A percentile compares a stretch with the other conserved stretches of the same genome.
phyloP scores from a whole-genome alignment of 257 asterid genomes.

The Echites panduratus region DNA sequence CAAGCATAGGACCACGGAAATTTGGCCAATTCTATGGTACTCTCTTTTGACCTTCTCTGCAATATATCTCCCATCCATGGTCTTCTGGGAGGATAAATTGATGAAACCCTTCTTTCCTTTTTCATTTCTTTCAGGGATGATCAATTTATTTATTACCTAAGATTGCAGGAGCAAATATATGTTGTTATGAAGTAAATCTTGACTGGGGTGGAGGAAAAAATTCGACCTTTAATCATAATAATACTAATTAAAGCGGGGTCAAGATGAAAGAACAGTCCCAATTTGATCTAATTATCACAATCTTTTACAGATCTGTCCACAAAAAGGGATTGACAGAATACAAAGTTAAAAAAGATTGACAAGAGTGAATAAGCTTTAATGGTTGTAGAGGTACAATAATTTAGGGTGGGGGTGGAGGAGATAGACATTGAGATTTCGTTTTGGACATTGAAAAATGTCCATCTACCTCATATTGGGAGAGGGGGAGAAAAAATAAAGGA shows the following conservation, averaged over 20 bases:
- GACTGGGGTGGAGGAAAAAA: not conserved
- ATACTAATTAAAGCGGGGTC: not conserved
- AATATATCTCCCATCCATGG: not conserved
- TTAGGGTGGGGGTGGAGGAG: not conserved
- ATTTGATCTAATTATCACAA: not conserved
- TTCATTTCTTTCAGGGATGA: not conserved
- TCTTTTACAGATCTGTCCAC: not conserved
- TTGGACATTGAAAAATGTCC: not conserved
- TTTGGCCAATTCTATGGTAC: not conserved
- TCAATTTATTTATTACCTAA: too few relatives aligned
- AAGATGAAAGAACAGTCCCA: not conserved
- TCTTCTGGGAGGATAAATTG: not conserved
- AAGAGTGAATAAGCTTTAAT: constrained; percentile 17
- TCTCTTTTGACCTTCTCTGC: constrained; percentile 4
- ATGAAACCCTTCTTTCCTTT: not conserved
- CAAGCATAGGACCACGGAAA: constrained; percentile 25
- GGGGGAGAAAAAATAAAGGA: not conserved
- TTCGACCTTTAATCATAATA: not conserved
- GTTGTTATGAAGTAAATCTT: not conserved
- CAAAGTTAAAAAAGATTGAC: constrained; percentile 15
- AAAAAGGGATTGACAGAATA: constrained; percentile 10
- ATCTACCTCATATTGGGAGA: constrained; percentile 6
- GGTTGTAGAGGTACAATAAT: constrained; percentile 28
- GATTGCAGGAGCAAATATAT: not conserved
- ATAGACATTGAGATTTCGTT: constrained; percentile 4